phyloP scores from a whole-genome alignment of 768 basidiomycete genomes.

The Termitomyces sp. region DNA sequence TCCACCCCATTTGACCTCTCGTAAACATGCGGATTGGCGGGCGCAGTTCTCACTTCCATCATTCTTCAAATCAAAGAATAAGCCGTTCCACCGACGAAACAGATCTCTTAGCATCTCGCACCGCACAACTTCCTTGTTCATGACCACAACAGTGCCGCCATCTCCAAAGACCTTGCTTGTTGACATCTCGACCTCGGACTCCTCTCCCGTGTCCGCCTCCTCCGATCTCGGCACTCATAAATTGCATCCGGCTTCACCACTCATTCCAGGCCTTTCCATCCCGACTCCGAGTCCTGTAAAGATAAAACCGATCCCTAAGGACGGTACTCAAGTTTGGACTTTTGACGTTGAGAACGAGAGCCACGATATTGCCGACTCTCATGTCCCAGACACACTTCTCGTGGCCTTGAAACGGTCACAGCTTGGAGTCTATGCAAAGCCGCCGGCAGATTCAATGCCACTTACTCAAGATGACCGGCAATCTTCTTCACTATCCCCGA shows the following conservation, averaged over 20 bases:
- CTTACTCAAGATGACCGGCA: slow-evolving; percentile 6
- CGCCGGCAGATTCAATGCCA: neutral
- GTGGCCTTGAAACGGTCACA: slow-evolving; percentile 12
- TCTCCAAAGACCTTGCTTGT: slow-evolving; percentile 15
- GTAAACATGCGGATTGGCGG: slow-evolving; percentile 8
- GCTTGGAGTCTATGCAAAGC: neutral
- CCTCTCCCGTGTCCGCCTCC: slow-evolving; percentile 14
- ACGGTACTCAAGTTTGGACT: slow-evolving; percentile 7
- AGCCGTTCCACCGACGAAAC: slow-evolving; percentile 14
- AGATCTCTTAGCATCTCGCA: slow-evolving; percentile 13
- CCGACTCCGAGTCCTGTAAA: slow-evolving; percentile 9
- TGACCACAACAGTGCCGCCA: slow-evolving; percentile 8
- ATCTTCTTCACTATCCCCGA: neutral
- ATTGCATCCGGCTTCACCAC: slow-evolving; percentile 11
- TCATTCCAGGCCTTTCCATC: slow-evolving; percentile 18
- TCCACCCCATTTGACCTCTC: slow-evolving; percentile 6
- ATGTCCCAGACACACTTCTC: slow-evolving; percentile 3
- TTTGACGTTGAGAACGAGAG: slow-evolving; percentile 14
- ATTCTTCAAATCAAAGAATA: slow-evolving; percentile 9
- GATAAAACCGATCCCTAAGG: neutral
- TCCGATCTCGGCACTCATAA: slow-evolving; percentile 19
- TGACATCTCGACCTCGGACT: slow-evolving; percentile 16
- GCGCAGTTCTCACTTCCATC: slow-evolving; percentile 11
- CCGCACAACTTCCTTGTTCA: slow-evolving; percentile 3
- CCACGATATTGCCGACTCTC: slow-evolving; percentile 6